Evolutionary conservation across 176 grass and related monocot species (phyloP).

Genomic region (Aegilops tauschii): DNA sequence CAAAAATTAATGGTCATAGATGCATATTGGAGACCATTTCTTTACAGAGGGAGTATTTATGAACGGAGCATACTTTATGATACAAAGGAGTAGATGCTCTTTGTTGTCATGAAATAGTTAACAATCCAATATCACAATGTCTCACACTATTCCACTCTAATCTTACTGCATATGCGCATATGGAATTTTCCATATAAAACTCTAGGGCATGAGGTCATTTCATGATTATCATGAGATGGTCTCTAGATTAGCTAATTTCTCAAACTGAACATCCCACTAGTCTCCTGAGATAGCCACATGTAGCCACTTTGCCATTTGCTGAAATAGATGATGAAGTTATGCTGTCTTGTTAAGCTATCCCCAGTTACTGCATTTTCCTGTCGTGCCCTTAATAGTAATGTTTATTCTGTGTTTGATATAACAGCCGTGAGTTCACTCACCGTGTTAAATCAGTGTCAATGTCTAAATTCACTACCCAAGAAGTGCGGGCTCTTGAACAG

Average conservation of each 20-base stretch:
- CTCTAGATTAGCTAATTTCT: neutral
- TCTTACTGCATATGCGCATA: neutral
- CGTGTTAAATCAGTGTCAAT: slow-evolving; percentile 96
- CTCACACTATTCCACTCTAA: neutral
- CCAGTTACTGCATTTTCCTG: neutral
- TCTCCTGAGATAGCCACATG: neutral
- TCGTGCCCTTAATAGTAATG: neutral
- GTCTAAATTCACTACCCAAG: slow-evolving; percentile 92
- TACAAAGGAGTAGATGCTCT: neutral
- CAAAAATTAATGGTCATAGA: neutral
- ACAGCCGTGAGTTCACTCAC: slow-evolving; percentile 93
- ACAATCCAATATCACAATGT: neutral
- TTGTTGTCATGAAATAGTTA: neutral
- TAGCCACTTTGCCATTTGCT: neutral
- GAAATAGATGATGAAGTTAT: slow-evolving; percentile 8
- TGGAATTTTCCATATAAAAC: slow-evolving; percentile 3
- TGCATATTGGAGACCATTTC: neutral
- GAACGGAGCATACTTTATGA: neutral
- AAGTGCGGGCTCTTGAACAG: slow-evolving; percentile 77
- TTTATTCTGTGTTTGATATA: slow-evolving; percentile 10
- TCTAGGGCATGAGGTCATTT: neutral
- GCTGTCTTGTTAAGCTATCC: neutral
- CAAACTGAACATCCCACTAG: neutral
- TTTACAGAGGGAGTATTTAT: neutral
- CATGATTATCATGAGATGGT: neutral